phyloP scores from a whole-genome alignment of 768 basidiomycete species.

The Flagelloscypha sp. region DNA sequence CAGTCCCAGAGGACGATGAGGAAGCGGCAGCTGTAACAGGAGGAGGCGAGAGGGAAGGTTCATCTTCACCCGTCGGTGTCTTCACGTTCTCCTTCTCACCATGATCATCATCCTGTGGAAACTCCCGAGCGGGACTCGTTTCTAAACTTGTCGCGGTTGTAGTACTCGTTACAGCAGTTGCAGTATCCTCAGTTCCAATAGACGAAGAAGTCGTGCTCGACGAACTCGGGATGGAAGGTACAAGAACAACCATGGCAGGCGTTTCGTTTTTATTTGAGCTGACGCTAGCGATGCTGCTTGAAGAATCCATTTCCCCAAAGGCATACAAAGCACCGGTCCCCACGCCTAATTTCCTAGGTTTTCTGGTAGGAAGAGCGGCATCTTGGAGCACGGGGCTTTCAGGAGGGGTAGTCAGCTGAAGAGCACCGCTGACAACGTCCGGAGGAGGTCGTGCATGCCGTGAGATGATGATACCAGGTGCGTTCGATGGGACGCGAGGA shows the following conservation, averaged over 20 bases:
- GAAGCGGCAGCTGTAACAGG: constrained; percentile 28
- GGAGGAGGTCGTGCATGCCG: constrained; percentile 53
- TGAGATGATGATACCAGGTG: constrained; percentile 68
- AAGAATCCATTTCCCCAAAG: constrained; percentile 5
- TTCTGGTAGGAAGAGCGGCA: constrained; percentile 17
- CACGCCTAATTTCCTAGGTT: too few species aligned
- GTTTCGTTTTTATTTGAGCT: background rate
- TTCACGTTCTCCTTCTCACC: constrained; percentile 4
- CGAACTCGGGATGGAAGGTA: background rate
- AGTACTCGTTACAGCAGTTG: constrained; percentile 11
- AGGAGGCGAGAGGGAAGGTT: constrained; percentile 13
- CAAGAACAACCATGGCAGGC: background rate
- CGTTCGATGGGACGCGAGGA: constrained; percentile 52
- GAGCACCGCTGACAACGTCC: constrained; percentile 47
- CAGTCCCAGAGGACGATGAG: constrained; percentile 17
- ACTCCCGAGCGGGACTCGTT: constrained; percentile 4
- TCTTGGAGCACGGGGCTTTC: constrained; percentile 31
- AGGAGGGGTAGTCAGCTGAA: constrained; percentile 45
- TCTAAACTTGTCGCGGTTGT: constrained; percentile 8
- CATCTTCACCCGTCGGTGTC: constrained; percentile 6
- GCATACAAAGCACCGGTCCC: constrained; percentile 6
- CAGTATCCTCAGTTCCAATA: constrained; percentile 3
- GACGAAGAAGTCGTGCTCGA: constrained; percentile 1
- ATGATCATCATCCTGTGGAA: too few species aligned
- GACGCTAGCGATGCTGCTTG: constrained; percentile 1